These are phyloP conservation scores for Marchantia paleacea DNA, from an alignment of 225 moss, liverwort and hornwort species.

Conservation along the genomic window DNA sequence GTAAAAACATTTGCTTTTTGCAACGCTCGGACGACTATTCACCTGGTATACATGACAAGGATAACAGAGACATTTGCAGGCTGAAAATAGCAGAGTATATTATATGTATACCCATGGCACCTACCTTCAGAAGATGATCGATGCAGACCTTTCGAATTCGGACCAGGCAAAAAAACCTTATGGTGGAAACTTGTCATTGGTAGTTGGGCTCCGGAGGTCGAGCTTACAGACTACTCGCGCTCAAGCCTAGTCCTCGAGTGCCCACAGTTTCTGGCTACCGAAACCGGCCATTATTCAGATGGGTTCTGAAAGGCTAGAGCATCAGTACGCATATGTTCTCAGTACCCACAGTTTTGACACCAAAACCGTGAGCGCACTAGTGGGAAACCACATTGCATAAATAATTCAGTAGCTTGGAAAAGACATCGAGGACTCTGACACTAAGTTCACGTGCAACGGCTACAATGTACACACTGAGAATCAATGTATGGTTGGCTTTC, in stretches of 20 bases:
- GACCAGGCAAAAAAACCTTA: not conserved
- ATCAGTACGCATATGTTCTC: not conserved
- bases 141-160: not conserved
- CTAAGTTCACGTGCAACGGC: not conserved
- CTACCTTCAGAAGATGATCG: not conserved
- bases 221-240: not conserved
- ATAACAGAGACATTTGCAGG: no score
- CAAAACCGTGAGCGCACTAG: constrained; percentile 5
- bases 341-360: constrained; percentile 32
- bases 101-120: not conserved
- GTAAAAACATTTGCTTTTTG: no score
- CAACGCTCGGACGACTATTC: no score
- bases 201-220: not conserved
- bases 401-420: constrained; percentile 3
- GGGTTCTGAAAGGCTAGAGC: not conserved
- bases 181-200: not conserved
- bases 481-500: not conserved
- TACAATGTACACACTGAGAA: not conserved
- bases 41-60: no score
- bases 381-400: constrained; percentile 60
- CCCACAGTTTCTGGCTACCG: not conserved
- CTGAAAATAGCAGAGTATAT: no score
- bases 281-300: not conserved
- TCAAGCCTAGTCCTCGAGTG: not conserved
- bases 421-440: not conserved